phyloP scores from a whole-genome alignment of 164 flowering plant species.

The Chloranthus sessilifolius region DNA sequence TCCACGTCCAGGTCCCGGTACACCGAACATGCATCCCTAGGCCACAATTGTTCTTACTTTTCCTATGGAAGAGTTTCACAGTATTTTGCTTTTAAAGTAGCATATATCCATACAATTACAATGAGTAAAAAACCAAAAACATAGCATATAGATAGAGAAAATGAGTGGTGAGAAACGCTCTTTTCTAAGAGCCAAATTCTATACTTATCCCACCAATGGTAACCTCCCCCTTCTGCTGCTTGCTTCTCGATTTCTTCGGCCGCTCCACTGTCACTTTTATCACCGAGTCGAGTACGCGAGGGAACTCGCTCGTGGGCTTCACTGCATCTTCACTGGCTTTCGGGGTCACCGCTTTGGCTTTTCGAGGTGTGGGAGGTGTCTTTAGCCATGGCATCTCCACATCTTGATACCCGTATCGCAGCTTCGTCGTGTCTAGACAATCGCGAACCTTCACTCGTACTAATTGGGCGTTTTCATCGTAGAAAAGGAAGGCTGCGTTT shows the following conservation, averaged over 20 bases:
- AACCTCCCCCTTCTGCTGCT: conserved; percentile 41
- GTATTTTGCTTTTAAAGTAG: conserved; percentile 44
- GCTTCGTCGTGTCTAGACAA: conserved; percentile 25
- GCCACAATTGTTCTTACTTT: conserved; percentile 35
- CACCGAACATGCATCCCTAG: conserved; percentile 56
- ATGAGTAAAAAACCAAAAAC: conserved; percentile 17
- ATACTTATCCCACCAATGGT: conserved; percentile 41
- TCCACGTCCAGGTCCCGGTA: conserved; percentile 50
- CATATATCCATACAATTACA: conserved; percentile 58
- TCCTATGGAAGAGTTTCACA: conserved; percentile 22
- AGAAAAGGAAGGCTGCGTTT: conserved; percentile 24
- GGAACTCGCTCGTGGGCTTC: conserved; percentile 20
- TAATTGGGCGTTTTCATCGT: conserved; percentile 29
- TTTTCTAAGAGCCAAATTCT: conserved; percentile 55
- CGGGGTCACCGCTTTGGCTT: no score
- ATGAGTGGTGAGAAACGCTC: no score
- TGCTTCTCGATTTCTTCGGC: conserved; percentile 48
- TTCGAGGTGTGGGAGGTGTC: conserved; percentile 16
- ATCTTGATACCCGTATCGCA: conserved; percentile 44
- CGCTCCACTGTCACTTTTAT: conserved; percentile 32
- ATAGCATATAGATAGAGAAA: conserved; percentile 42
- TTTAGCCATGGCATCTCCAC: conserved; percentile 43
- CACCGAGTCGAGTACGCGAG: conserved; percentile 22
- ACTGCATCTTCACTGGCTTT: no score
- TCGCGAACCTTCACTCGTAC: conserved; percentile 31